Evolutionary conservation across 176 grass and related monocot genomes (phyloP).

Genomic region (Cocos nucifera): DNA sequence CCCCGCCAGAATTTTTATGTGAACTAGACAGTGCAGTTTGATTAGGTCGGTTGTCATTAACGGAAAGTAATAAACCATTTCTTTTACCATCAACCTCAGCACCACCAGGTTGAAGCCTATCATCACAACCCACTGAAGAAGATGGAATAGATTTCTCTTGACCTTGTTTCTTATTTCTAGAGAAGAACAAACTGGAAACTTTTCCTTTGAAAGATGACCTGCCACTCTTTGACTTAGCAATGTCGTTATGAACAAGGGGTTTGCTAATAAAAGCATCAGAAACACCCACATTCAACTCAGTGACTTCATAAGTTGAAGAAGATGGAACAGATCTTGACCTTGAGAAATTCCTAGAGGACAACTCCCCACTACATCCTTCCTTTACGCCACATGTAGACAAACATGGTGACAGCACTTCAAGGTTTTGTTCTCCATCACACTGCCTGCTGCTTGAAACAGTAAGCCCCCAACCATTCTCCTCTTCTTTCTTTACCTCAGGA

Average conservation of each 20-base stretch:
- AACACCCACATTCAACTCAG: constrained; percentile 20
- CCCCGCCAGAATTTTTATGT: constrained; percentile 19
- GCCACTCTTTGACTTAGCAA: constrained; percentile 41
- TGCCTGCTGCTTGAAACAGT: constrained; percentile 5
- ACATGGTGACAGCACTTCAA: constrained; percentile 25
- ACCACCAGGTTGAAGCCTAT: constrained; percentile 10
- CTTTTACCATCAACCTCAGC: constrained; percentile 8
- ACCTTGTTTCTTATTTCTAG: constrained; percentile 50
- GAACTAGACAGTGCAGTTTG: neutral
- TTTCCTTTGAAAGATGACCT: constrained; percentile 67
- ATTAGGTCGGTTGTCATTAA: constrained; percentile 5
- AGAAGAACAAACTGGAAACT: constrained; percentile 73
- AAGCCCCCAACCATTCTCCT: constrained; percentile 13
- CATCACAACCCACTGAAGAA: constrained; percentile 1
- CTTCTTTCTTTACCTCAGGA: constrained; percentile 42
- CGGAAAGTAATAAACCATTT: constrained; percentile 14
- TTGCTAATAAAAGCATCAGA: constrained; percentile 6
- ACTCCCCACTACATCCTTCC: neutral
- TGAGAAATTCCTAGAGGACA: constrained; percentile 14
- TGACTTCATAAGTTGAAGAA: constrained; percentile 30
- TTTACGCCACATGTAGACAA: neutral
- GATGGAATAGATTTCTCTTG: constrained; percentile 24
- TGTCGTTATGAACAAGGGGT: constrained; percentile 17
- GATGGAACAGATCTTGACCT: constrained; percentile 69
- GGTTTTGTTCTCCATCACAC: constrained; percentile 22